Conservation (phyloP, 2,329 filamentous ascomycete genomes). For the Alternaria arbusti region DNA sequence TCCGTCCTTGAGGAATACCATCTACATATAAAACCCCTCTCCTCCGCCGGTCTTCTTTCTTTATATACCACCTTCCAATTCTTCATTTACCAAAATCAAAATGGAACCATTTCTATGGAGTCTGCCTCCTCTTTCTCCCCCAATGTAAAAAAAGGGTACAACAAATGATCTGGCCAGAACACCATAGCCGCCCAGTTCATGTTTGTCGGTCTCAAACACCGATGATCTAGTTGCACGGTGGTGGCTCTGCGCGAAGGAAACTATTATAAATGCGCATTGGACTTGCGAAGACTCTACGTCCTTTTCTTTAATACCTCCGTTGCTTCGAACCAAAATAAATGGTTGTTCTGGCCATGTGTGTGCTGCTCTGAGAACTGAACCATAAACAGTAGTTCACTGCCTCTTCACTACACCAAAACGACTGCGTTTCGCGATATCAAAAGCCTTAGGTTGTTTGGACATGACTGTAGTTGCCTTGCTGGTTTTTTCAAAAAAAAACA, state of each 20-base stretch:
- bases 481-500: background rate
- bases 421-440: too few relatives aligned
- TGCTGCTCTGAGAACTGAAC: background rate
- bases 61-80: background rate
- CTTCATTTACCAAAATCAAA: background rate
- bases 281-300: accelerated
- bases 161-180: too few relatives aligned
- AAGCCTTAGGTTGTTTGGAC: too few relatives aligned
- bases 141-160: too few relatives aligned
- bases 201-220: background rate
- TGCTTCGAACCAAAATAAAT: background rate
- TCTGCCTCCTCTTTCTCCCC: background rate
- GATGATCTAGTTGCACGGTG: accelerated
- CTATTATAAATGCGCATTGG: background rate
- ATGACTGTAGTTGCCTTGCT: background rate
- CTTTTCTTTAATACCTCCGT: accelerated
- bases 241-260: background rate
- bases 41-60: background rate
- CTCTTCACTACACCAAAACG: background rate
- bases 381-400: background rate
- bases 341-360: background rate
- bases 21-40: background rate
- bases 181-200: background rate
- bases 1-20: background rate
- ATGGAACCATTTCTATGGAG: too few relatives aligned